phyloP scores from a whole-genome alignment of 1,284 basidiomycete species.

The Pascua guehoae region DNA sequence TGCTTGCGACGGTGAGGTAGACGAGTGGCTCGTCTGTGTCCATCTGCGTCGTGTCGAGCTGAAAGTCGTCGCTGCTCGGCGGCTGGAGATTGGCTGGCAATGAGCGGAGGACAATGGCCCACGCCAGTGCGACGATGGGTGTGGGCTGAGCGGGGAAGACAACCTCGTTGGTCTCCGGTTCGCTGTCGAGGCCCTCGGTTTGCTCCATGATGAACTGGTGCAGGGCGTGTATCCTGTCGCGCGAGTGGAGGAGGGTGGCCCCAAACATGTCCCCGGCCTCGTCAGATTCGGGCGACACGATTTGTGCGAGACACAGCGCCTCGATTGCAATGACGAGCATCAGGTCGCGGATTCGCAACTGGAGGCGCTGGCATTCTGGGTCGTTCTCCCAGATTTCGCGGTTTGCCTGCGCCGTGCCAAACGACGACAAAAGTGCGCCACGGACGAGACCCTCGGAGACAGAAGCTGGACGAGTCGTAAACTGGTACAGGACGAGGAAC shows the following conservation, averaged over 20 bases:
- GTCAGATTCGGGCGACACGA: slow-evolving; percentile 26
- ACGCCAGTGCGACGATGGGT: slow-evolving; percentile 41
- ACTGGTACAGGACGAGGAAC: slow-evolving; percentile 37
- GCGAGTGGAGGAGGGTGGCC: slow-evolving; percentile 28
- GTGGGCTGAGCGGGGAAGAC: slow-evolving; percentile 30
- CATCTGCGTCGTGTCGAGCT: slow-evolving; percentile 18
- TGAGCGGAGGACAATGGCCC: slow-evolving; percentile 38
- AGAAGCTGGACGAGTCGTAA: slow-evolving; percentile 27
- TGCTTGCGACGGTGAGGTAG: slow-evolving; percentile 28
- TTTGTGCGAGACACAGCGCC: slow-evolving; percentile 30
- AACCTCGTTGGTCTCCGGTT: slow-evolving; percentile 8
- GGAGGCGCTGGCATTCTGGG: slow-evolving; percentile 23
- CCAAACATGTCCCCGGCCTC: slow-evolving; percentile 16
- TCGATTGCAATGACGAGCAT: slow-evolving; percentile 38
- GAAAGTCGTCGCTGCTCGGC: slow-evolving; percentile 18
- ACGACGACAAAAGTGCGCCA: slow-evolving; percentile 34
- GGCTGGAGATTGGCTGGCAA: slow-evolving; percentile 26
- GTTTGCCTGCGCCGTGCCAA: slow-evolving; percentile 39
- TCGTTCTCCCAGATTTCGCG: slow-evolving; percentile 39
- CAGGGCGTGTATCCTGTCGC: slow-evolving; percentile 28
- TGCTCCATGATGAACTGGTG: slow-evolving; percentile 36
- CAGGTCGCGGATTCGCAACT: slow-evolving; percentile 34
- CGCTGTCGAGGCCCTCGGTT: slow-evolving; percentile 24
- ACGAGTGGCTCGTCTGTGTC: slow-evolving; percentile 14
- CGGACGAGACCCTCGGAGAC: slow-evolving; percentile 38